A percentile compares a stretch with the other conserved stretches of the same genome.
These are phyloP conservation scores for Rubus parviflorus DNA, from an alignment of 306 rosid species.

Conservation along the genomic window DNA sequence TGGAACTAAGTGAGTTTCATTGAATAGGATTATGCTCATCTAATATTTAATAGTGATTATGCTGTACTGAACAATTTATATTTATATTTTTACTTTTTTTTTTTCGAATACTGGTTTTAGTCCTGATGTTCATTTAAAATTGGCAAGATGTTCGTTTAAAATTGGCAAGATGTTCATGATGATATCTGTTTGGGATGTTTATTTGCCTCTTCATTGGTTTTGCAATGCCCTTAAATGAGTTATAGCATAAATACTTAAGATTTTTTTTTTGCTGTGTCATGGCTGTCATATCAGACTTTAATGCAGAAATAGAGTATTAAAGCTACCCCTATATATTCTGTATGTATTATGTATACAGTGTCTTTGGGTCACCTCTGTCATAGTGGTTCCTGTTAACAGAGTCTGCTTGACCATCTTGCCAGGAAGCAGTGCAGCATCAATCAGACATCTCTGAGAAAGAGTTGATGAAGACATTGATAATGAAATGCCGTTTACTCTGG, in stretches of 20 bases:
- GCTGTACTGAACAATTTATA: slow-evolving; percentile 6
- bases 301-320: slow-evolving; percentile 1
- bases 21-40: background rate
- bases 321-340: background rate
- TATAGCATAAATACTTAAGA: too few species aligned
- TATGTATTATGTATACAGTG: slow-evolving; percentile 2
- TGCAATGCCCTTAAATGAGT: background rate
- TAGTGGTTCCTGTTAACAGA: slow-evolving; percentile 7
- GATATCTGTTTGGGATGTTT: background rate
- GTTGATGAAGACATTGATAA: background rate
- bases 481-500: background rate
- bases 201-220: background rate
- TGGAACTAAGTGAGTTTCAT: slow-evolving; percentile 22
- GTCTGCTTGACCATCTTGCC: background rate
- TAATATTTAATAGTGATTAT: background rate
- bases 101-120: background rate
- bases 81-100: background rate
- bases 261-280: background rate
- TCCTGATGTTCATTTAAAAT: background rate
- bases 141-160: background rate
- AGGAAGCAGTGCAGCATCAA: background rate
- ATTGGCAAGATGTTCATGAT: background rate
- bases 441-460: background rate
- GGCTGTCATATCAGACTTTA: background rate
- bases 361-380: background rate